Evolutionary conservation across 2,329 filamentous ascomycete species (phyloP), one percentile per base, ranked within the genome.

Genomic region (Paracorniculantispora psalliotae): DNA sequence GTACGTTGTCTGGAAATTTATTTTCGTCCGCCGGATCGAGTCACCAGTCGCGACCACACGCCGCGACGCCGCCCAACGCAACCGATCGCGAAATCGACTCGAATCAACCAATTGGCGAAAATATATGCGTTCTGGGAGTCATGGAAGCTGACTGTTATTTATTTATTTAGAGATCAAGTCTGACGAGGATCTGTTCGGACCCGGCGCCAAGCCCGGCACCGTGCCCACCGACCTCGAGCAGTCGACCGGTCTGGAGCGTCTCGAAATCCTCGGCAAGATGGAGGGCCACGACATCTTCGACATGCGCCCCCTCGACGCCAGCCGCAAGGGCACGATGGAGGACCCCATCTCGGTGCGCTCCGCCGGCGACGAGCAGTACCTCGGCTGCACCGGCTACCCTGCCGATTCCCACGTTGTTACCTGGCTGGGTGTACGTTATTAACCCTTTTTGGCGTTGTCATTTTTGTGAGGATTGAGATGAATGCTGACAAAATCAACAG

Each of bases 221-320:
- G 81, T 99, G 67, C 91, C 94, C 66, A 96, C 91, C 79, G 94
- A 99, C 78, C 77, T 96, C 73, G 92, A 97, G 77, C 94, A 99
- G 78, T 80, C 94, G 61, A 97, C 94, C 68, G 94, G 94, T 90
- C 84, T 97, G 62, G 94, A 99, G 83, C 92, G 94, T 85, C 85
- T 99, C 68, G 94, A 99, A 80, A 94, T 99, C 72, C 83, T 99
- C 75, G 94, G 94, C 79, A 99, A 99, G 87, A 96, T 97, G 89
- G 91, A 97, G 83, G 92, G 94, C 67, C 81, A 97, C 70, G 94
- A 99, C 74, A 82, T 97, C 74, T 99, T 99, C 81, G 92, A 99
- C 80, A 96, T 97, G 94, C 88, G 86, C 77, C 94, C 94, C 64
- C 85, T 99, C 69, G 94, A 97, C 75, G 83, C 93, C 64, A 94